Evolutionary conservation across 2,329 filamentous ascomycete species (phyloP), one percentile per base, ranked within the genome.

Genomic region (Chaetomium globosum): DNA sequence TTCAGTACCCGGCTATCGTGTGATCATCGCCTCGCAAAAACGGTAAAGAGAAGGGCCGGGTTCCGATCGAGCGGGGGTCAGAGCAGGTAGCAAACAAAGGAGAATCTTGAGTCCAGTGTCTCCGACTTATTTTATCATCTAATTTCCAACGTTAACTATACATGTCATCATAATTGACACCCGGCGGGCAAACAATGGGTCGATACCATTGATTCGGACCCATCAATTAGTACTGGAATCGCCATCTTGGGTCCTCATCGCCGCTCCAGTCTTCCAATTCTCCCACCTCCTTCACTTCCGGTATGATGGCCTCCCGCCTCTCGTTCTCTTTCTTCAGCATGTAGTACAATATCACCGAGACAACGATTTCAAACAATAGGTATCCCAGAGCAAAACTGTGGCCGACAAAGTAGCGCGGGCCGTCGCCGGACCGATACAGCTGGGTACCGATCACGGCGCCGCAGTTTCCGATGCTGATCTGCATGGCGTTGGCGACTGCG

Each of bases 361-460:
- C 83, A 0, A 80, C 66, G 0, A 86, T 76, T 65, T 90, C 90
- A 0, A 79, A 82, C 1, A 83, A 72, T 3, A 91, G 75, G 72
- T 91, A 91, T 0, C 80, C 87, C 52, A 91, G 72, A 0, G 88
- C 87, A 70, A 91, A 84, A 0, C 83, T 83, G 73, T 92, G 89
- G 0, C 89, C 89, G 0, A 91, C 78, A 57, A 87, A 80, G 70
- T 85, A 91, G 36, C 86, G 78, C 1, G 89, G 89, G 0, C 81
- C 84, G 31, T 86, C 85, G 1, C 81, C 78, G 0, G 81, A 79
- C 1, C 88, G 80, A 73, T 91, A 91, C 1, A 92, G 74, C 75
- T 92, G 88, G 1, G 88, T 91, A 0, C 88, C 89, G 28, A 92
- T 70, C 0, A 91, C 86, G 0, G 87, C 88, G 0, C 88, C 89